phyloP scores from a whole-genome alignment of 1,284 basidiomycete genomes.

The Exsudoporus floridanus region DNA sequence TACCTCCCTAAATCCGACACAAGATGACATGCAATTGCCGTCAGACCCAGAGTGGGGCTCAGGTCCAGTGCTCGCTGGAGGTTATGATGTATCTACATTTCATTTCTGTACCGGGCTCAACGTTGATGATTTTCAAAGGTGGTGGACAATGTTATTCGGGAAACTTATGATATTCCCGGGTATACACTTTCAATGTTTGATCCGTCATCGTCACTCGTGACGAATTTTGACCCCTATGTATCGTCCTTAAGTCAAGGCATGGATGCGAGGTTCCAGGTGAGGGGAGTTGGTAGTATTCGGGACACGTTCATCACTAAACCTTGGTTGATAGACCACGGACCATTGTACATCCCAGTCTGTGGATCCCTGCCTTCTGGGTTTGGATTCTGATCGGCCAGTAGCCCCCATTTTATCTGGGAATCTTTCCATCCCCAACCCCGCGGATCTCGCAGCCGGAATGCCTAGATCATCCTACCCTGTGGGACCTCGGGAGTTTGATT shows the following conservation, averaged over 20 bases:
- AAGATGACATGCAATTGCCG: not conserved
- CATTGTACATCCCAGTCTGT: no score
- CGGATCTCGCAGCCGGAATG: not conserved
- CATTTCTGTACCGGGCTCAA: not conserved
- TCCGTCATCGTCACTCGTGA: not conserved
- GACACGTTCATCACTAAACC: not conserved
- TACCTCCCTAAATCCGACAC: not conserved
- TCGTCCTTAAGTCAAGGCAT: not conserved
- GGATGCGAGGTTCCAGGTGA: not conserved
- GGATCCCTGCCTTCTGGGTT: not conserved
- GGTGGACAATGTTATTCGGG: not conserved
- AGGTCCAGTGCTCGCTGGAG: not conserved
- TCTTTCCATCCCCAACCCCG: not conserved
- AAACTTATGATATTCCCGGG: not conserved
- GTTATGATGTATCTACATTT: slow-evolving; percentile 1
- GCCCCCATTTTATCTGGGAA: not conserved
- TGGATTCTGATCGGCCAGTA: not conserved
- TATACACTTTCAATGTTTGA: not conserved
- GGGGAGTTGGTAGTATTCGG: not conserved
- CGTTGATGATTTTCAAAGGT: slow-evolving; percentile 2
- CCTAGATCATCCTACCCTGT: not conserved
- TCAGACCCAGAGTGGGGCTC: not conserved
- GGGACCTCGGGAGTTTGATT: not conserved
- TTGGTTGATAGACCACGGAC: not conserved
- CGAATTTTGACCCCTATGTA: no score